Base-by-base conservation (phyloP, 176 grass and related monocot genomes). In the Carex pumila region DNA sequence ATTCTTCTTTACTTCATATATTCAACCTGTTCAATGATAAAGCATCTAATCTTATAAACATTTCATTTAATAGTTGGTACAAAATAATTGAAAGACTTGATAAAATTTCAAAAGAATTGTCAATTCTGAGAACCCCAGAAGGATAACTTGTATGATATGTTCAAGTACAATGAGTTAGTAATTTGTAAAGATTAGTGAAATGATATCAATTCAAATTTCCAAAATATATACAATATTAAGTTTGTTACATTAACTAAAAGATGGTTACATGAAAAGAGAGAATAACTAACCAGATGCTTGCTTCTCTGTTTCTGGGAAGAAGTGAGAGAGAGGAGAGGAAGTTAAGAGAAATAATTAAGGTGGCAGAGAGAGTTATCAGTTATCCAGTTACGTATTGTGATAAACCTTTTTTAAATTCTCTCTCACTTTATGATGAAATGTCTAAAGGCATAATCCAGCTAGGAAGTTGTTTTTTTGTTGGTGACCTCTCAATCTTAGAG, bases 401-500 rank as follows among this genome's bases (percentile, higher is more conserved):
- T 56, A 65, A 82, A 32, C 15, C 41, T 83, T 50, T 30, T 81
- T 67, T 21, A 49, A 82, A 82, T 64, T 82, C 12, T 64, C 61
- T 52, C 80, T 52, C 63, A 34, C 31, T 83, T 25, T 65, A 66
- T 67, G 32, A 65, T 45, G 80, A 50, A 66, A 66, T 65, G 41
- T 45, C 45, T 65, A 83, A 49, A 67, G 80, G 80, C 50, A 77
- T 77, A 83, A 64, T 83, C 61, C 80, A 83, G 60, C 80, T 83
- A 9, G 62, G 34, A 43, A 3, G 43, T 12, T 31, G 80, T n/a
- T 71, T 71, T 19, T n/a, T 31, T 59, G 41, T 64, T 64, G 60
- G 58, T 81, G 53, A 65, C 80, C 61, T 83, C 54, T 83, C 80
- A 67, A 62, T 54, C 47, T 25, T 15, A 53, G 78, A 60, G 54